Percentiles rank a stretch among this genome's conserved stretches.
Evolutionary conservation across 2,329 filamentous ascomycete species (phyloP).

Genomic region (Microsporum canis): DNA sequence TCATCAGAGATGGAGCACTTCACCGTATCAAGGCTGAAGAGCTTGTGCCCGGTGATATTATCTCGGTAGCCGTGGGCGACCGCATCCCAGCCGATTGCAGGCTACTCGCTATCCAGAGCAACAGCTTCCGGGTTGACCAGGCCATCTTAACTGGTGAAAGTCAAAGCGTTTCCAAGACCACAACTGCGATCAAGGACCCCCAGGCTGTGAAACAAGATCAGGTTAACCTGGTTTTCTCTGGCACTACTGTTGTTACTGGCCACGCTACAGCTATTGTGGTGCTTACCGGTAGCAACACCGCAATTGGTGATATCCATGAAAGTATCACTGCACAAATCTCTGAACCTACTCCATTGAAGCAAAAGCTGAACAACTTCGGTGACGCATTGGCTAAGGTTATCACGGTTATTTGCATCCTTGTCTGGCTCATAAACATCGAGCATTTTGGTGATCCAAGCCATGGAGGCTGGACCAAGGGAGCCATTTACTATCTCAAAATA

Average conservation of each 20-base stretch:
- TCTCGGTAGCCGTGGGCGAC: conserved; percentile 80
- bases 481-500: conserved; percentile 99
- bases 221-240: conserved; percentile 95
- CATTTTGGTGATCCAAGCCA: conserved; percentile 94
- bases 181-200: conserved; percentile 55
- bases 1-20: conserved; percentile 71
- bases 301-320: conserved; percentile 97
- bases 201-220: conserved; percentile 95
- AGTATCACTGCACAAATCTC: conserved; percentile 98
- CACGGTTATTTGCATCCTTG: conserved; percentile 86
- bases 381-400: conserved; percentile 96
- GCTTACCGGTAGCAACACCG: conserved; percentile 77
- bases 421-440: conserved; percentile 97
- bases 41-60: conserved; percentile 84
- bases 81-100: conserved; percentile 92
- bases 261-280: conserved; percentile 86
- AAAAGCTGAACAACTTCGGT: conserved; percentile 97
- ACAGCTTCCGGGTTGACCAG: conserved; percentile 93
- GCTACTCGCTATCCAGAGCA: conserved; percentile 81
- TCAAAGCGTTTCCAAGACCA: conserved; percentile 87
- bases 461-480: conserved; percentile 88
- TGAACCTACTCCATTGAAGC: conserved; percentile 90
- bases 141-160: conserved; percentile 95
- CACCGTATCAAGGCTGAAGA: conserved; percentile 90
- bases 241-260: conserved; percentile 91